phyloP scores from a whole-genome alignment of 148 eudicot species.

The Cornus suecica region DNA sequence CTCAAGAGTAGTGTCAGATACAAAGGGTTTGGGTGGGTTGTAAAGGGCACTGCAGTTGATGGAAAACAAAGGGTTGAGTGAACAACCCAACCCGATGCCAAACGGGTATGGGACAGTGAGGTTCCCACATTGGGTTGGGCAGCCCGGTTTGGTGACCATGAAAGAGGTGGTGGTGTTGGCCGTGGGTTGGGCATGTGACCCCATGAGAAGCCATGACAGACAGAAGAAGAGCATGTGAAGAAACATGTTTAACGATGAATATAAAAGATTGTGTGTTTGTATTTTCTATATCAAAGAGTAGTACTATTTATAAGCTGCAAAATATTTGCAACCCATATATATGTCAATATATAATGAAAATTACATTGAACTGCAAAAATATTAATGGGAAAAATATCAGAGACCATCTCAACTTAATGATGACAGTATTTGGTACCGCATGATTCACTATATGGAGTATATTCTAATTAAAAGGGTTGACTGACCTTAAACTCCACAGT shows the following conservation, averaged over 20 bases:
- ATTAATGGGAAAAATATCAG: no score
- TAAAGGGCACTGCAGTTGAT: constrained; percentile 32
- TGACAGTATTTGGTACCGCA: no score
- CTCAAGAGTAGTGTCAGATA: not conserved
- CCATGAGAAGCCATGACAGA: not conserved
- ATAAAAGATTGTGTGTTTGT: not conserved
- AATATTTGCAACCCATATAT: no score
- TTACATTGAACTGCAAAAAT: no score
- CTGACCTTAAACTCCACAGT: no score
- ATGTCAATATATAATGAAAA: no score
- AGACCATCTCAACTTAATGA: no score
- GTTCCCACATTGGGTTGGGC: constrained; percentile 23
- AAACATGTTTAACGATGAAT: not conserved
- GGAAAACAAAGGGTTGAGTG: constrained; percentile 11
- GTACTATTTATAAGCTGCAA: not conserved
- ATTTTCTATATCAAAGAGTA: no score
- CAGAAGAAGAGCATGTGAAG: not conserved
- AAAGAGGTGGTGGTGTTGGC: not conserved
- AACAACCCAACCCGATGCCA: constrained; percentile 37
- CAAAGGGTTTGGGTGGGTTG: constrained; percentile 29
- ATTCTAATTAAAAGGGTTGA: no score
- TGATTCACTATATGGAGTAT: no score
- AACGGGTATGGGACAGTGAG: constrained; percentile 45
- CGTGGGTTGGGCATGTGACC: not conserved
- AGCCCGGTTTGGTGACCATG: constrained; percentile 16